Conservation (phyloP, 1,139 yeast species). For the Debaryomyces singareniensis region DNA sequence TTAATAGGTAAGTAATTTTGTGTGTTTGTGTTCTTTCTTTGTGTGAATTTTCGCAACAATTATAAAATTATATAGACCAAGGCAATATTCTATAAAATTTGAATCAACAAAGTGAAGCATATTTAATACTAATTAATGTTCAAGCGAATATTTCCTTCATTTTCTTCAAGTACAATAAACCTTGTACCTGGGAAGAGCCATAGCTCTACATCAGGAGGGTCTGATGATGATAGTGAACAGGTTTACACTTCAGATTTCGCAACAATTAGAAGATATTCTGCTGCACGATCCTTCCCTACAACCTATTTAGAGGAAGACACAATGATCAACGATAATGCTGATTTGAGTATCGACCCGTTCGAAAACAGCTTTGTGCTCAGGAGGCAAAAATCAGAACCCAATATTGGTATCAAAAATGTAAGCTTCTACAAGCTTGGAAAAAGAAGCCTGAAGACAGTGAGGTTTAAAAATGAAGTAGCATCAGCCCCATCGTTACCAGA, state of each 20-base stretch:
- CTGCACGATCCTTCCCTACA: conserved; percentile 5
- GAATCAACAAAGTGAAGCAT: no score
- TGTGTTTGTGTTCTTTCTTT: no score
- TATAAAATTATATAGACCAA: no score
- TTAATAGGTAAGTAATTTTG: no score
- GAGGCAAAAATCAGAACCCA: conserved; percentile 7
- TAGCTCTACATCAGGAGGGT: conserved; percentile 2
- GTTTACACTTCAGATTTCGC: conserved; percentile 4
- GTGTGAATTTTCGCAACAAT: no score
- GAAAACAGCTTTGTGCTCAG: conserved; percentile 5
- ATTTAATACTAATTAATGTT: no score
- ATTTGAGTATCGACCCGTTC: conserved; percentile 8
- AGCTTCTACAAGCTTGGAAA: conserved; percentile 6
- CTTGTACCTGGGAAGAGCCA: background rate
- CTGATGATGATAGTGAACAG: conserved; percentile 5
- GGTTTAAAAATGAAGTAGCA: conserved; percentile 4
- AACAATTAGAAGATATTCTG: conserved; percentile 6
- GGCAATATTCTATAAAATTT: no score
- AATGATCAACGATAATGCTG: conserved; percentile 5
- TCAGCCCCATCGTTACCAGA: background rate
- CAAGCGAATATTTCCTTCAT: conserved; percentile 3
- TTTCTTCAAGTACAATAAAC: background rate
- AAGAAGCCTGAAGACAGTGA: conserved; percentile 5
- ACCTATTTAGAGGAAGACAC: conserved; percentile 6
- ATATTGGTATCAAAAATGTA: conserved; percentile 4